Conservation (phyloP, 352 stramenopile genomes). For the Phytophthora capsici region DNA sequence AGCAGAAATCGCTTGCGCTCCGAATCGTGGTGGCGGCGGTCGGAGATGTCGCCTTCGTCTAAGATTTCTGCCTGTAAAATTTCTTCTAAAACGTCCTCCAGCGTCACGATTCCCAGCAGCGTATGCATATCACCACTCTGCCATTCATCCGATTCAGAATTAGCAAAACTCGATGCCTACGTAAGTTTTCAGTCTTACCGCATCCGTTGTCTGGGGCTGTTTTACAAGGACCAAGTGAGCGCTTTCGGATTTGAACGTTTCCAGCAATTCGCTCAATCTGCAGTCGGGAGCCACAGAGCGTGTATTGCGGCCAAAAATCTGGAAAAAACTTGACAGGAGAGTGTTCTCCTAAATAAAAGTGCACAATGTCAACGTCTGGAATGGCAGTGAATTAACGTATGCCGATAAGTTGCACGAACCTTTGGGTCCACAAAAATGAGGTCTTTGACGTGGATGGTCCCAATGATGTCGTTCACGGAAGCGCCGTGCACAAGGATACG, state of each 20-base stretch:
- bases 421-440: slow-evolving; percentile 99
- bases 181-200: slow-evolving; percentile 18
- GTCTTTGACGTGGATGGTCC: slow-evolving; percentile 98
- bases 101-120: slow-evolving; percentile 97
- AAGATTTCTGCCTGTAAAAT: slow-evolving; percentile 97
- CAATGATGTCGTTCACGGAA: slow-evolving; percentile 93
- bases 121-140: slow-evolving; percentile 91
- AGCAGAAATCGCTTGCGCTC: slow-evolving; percentile 59
- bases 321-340: slow-evolving; percentile 67
- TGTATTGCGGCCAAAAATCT: slow-evolving; percentile 65
- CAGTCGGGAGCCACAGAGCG: slow-evolving; percentile 91
- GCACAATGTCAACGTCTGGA: slow-evolving; percentile 53
- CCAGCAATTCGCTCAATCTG: slow-evolving; percentile 92
- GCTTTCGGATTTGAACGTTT: slow-evolving; percentile 94
- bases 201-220: slow-evolving; percentile 83
- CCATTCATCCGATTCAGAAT: not conserved
- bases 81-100: slow-evolving; percentile 99
- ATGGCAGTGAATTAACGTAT: slow-evolving; percentile 4
- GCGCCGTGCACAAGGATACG: slow-evolving; percentile 93
- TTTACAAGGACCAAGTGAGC: slow-evolving; percentile 96
- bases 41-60: slow-evolving; percentile 92
- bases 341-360: slow-evolving; percentile 55
- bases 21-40: slow-evolving; percentile 38
- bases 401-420: slow-evolving; percentile 55
- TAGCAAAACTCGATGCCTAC: not conserved